Conservation (phyloP, 2,329 filamentous ascomycete genomes). For the Pseudogymnoascus sp. region DNA sequence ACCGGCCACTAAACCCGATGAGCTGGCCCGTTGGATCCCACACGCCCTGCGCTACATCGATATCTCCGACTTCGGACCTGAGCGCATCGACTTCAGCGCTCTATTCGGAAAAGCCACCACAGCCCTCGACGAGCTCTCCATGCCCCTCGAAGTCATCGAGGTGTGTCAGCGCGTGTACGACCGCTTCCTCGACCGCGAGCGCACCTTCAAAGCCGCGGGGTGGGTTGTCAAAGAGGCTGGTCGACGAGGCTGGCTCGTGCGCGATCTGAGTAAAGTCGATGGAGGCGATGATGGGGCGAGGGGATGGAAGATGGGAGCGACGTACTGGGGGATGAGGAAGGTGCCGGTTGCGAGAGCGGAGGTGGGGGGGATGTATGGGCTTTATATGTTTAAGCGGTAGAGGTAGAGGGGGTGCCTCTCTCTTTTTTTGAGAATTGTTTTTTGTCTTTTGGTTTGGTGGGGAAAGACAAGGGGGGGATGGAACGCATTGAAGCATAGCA, state of each 20-base stretch:
- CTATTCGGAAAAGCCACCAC: constrained; percentile 42
- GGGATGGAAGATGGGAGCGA: constrained; percentile 76
- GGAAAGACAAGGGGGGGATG: not conserved
- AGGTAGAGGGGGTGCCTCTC: no score
- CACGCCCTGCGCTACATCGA: constrained; percentile 67
- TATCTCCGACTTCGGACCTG: constrained; percentile 59
- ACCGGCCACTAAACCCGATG: constrained; percentile 22
- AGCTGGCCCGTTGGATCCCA: constrained; percentile 39
- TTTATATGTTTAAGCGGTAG: constrained; percentile 46
- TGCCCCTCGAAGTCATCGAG: constrained; percentile 69
- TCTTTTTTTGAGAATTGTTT: not conserved
- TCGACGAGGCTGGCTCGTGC: constrained; percentile 56
- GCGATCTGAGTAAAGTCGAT: constrained; percentile 24
- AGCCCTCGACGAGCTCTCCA: constrained; percentile 50
- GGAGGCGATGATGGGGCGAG: constrained; percentile 47
- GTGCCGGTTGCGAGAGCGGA: constrained; percentile 45
- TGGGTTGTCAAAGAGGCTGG: constrained; percentile 67
- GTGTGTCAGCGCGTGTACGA: constrained; percentile 59
- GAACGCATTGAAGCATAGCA: not conserved
- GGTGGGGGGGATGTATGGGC: constrained; percentile 49
- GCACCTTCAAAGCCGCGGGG: constrained; percentile 46
- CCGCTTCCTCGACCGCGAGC: constrained; percentile 38
- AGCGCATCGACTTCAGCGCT: constrained; percentile 48
- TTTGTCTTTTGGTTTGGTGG: not conserved
- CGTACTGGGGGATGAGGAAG: constrained; percentile 77